Percentiles rank a stretch among this genome's conserved stretches.
Conservation (phyloP, 345 rosid genomes). For the Eucalyptus globulus region DNA sequence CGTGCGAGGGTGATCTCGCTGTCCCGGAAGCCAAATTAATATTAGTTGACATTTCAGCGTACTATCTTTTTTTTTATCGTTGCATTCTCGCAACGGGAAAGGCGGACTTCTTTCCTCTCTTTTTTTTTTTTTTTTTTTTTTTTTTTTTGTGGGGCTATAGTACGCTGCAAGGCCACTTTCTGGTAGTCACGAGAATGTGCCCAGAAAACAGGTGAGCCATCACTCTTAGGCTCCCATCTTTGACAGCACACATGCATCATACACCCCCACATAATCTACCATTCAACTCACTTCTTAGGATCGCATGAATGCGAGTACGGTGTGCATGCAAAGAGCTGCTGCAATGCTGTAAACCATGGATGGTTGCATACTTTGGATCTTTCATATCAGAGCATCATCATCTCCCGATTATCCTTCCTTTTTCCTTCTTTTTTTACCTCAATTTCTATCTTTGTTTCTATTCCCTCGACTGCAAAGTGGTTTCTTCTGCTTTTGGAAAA, state of each 20-base stretch:
- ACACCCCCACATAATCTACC: neutral
- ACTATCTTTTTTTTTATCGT: neutral
- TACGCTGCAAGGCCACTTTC: neutral
- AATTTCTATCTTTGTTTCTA: neutral
- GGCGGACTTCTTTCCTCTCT: neutral
- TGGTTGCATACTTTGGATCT: neutral
- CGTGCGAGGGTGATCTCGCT: neutral
- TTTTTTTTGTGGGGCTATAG: neutral
- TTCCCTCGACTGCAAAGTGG: neutral
- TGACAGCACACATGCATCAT: neutral
- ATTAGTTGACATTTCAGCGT: neutral
- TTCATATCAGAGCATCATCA: neutral
- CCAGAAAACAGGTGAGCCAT: neutral
- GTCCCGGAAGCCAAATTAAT: neutral
- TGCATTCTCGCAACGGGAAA: neutral
- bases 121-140: neutral
- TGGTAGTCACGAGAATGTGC: neutral
- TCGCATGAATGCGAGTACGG: neutral
- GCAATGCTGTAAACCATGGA: neutral
- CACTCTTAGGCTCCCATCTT: neutral
- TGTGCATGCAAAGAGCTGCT: neutral
- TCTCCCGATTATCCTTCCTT: neutral
- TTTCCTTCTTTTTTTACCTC: neutral
- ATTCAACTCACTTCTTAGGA: neutral
- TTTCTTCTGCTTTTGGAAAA: neutral